Conservation (phyloP, 768 basidiomycete genomes). For the Scleroderma bovista region DNA sequence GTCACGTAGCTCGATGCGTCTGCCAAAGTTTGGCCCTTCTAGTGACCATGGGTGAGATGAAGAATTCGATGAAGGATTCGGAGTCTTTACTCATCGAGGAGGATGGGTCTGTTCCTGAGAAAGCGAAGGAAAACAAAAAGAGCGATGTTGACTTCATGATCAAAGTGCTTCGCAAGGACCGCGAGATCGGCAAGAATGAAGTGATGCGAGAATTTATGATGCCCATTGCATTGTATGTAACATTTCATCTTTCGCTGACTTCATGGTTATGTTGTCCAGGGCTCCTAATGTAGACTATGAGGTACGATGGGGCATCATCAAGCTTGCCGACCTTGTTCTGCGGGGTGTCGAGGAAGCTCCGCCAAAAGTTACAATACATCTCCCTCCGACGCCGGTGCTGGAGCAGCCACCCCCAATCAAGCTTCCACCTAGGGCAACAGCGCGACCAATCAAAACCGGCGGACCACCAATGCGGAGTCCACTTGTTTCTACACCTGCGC, state of each 20-base stretch:
- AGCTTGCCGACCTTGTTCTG: constrained; percentile 85
- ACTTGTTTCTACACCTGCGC: constrained; percentile 22
- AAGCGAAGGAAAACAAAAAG: constrained; percentile 69
- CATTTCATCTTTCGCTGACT: constrained; percentile 2
- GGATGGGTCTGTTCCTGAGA: constrained; percentile 69
- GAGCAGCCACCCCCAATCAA: constrained; percentile 59
- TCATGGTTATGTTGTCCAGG: constrained; percentile 32
- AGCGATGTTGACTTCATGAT: constrained; percentile 82
- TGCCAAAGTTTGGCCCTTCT: constrained; percentile 84
- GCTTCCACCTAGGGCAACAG: constrained; percentile 35
- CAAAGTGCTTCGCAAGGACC: constrained; percentile 82
- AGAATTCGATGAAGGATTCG: constrained; percentile 62
- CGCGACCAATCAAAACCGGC: constrained; percentile 30
- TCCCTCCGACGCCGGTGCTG: constrained; percentile 64
- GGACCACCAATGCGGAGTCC: constrained; percentile 30
- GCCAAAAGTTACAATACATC: constrained; percentile 83
- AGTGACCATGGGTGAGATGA: constrained; percentile 89
- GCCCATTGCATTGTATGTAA: constrained; percentile 70
- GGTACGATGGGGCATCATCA: constrained; percentile 87
- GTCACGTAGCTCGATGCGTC: constrained; percentile 81
- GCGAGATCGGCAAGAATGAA: constrained; percentile 78
- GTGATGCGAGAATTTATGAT: constrained; percentile 74
- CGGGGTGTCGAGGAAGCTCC: constrained; percentile 76
- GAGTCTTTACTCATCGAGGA: constrained; percentile 83
- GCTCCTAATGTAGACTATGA: constrained; percentile 77